These are phyloP conservation scores for Schizothecium vesticola DNA, from an alignment of 495 filamentous ascomycete species.

Conservation along the genomic window DNA sequence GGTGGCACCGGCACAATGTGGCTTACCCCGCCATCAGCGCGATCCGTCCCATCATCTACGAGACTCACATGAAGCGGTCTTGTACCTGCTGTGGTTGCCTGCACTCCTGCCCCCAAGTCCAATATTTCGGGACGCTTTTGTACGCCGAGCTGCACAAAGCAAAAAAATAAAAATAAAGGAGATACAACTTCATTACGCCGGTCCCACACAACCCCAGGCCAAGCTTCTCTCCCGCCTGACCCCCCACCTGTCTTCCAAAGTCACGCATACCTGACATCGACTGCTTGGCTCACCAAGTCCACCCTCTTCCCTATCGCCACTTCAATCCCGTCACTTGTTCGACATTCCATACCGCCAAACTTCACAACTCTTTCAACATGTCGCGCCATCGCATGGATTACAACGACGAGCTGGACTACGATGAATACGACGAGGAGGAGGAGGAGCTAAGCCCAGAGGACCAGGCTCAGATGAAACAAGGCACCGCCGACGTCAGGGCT, in stretches of 20 bases:
- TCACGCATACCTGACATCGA: neutral
- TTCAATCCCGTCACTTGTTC: neutral
- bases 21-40: conserved; percentile 11
- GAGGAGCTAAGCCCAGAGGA: conserved; percentile 57
- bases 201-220: neutral
- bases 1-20: conserved; percentile 4
- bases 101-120: neutral
- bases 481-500: conserved; percentile 50
- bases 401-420: conserved; percentile 55
- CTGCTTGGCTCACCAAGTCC: neutral
- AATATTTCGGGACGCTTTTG: neutral
- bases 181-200: neutral
- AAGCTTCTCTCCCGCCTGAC: neutral
- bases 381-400: conserved; percentile 60
- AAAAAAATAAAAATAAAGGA: neutral
- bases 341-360: neutral
- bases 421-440: conserved; percentile 45
- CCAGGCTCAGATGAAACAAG: conserved; percentile 48
- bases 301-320: neutral
- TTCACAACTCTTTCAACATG: conserved; percentile 37
- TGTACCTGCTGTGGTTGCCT: neutral
- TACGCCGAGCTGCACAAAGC: neutral
- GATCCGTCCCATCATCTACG: neutral
- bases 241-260: neutral
- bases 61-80: neutral